Percentiles rank a stretch among this genome's conserved stretches.
phyloP scores from a whole-genome alignment of 805 yeast species.

The Jamesozyma rosinii region DNA sequence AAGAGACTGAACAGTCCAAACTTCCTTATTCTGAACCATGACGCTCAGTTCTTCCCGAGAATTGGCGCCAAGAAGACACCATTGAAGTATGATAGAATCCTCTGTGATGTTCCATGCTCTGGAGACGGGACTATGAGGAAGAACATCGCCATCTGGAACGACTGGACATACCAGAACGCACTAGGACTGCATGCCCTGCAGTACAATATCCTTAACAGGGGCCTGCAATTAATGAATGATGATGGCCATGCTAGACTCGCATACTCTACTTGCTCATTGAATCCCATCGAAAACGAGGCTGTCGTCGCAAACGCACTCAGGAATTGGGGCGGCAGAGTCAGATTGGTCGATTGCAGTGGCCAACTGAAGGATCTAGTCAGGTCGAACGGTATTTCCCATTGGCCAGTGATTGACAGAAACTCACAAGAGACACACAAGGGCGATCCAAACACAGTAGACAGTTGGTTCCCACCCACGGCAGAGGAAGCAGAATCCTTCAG shows the following conservation, averaged over 20 bases:
- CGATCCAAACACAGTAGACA: constrained; percentile 37
- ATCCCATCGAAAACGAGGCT: constrained; percentile 95
- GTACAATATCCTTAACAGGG: constrained; percentile 78
- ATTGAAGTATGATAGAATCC: constrained; percentile 79
- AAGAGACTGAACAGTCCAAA: constrained; percentile 90
- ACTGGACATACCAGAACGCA: constrained; percentile 83
- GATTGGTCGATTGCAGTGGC: constrained; percentile 58
- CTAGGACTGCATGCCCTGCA: constrained; percentile 86
- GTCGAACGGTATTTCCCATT: constrained; percentile 62
- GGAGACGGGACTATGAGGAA: constrained; percentile 99
- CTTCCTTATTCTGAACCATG: constrained; percentile 88
- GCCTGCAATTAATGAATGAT: constrained; percentile 73
- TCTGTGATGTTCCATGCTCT: constrained; percentile 97
- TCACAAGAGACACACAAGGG: constrained; percentile 49
- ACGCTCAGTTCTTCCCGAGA: constrained; percentile 90
- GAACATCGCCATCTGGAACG: constrained; percentile 91
- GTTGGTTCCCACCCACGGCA: constrained; percentile 72
- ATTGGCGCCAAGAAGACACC: constrained; percentile 36
- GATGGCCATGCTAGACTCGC: constrained; percentile 95
- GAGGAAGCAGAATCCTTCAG: constrained; percentile 58
- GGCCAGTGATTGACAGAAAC: constrained; percentile 84
- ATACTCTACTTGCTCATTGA: constrained; percentile 91
- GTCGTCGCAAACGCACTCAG: constrained; percentile 91
- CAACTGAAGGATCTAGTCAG: constrained; percentile 71
- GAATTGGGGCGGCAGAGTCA: constrained; percentile 60